phyloP scores from a whole-genome alignment of 768 basidiomycete species.

The Daedalea quercina region DNA sequence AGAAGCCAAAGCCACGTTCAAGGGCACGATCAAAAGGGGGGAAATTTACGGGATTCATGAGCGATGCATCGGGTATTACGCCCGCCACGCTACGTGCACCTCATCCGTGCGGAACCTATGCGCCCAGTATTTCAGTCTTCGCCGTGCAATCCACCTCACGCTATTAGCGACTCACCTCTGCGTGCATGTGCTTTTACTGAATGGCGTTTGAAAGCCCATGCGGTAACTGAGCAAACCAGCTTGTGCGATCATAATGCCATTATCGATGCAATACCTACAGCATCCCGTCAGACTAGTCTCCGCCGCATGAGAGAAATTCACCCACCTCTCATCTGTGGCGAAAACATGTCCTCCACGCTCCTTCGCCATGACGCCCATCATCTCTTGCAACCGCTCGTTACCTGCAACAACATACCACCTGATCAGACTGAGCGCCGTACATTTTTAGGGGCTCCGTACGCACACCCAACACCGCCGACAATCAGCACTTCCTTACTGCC shows the following conservation, averaged over 20 bases:
- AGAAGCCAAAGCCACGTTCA: too few species aligned
- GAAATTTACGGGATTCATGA: not conserved
- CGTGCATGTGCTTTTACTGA: constrained; percentile 82
- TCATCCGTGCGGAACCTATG: constrained; percentile 90
- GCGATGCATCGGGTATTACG: constrained; percentile 26
- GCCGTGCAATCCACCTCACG: not conserved
- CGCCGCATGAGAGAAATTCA: not conserved
- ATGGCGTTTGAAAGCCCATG: constrained; percentile 78
- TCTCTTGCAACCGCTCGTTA: constrained; percentile 89
- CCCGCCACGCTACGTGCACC: constrained; percentile 87
- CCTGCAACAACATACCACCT: constrained; percentile 39
- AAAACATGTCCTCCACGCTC: constrained; percentile 88
- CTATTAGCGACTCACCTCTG: constrained; percentile 57
- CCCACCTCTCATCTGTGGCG: constrained; percentile 89
- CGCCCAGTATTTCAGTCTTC: not conserved
- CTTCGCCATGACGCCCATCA: constrained; percentile 97
- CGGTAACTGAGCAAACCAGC: constrained; percentile 88
- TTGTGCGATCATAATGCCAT: constrained; percentile 99
- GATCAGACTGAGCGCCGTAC: not conserved
- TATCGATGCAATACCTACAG: constrained; percentile 93
- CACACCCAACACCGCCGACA: constrained; percentile 99
- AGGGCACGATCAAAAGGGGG: too few species aligned
- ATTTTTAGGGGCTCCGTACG: constrained; percentile 27
- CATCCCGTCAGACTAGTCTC: not conserved
- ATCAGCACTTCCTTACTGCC: constrained; percentile 94